A percentile compares a stretch with the other conserved stretches of the same genome.
phyloP scores from a whole-genome alignment of 2,329 filamentous ascomycete species.

The Botrytis aclada region DNA sequence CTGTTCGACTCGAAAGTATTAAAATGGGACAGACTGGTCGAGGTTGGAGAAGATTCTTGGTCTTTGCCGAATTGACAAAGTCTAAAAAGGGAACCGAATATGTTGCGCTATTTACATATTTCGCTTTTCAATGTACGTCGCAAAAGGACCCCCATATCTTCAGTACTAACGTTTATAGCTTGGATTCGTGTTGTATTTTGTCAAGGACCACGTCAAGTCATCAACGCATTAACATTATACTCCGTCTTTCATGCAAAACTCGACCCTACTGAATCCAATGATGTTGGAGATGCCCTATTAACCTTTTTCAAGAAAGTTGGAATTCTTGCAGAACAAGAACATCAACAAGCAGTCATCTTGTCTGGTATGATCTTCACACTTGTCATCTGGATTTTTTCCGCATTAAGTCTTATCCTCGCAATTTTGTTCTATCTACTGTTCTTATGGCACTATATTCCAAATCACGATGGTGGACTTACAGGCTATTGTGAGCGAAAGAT shows the following conservation, averaged over 20 bases:
- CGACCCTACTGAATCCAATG: constrained; percentile 52
- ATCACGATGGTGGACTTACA: constrained; percentile 72
- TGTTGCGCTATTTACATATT: constrained; percentile 69
- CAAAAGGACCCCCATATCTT: no score
- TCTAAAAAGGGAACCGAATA: constrained; percentile 72
- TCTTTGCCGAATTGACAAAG: constrained; percentile 69
- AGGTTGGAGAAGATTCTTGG: constrained; percentile 79
- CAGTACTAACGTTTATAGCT: constrained; percentile 46
- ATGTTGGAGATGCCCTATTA: constrained; percentile 61
- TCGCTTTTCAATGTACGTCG: constrained; percentile 58
- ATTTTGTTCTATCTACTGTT: constrained; percentile 81
- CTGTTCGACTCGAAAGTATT: constrained; percentile 79
- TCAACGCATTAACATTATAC: constrained; percentile 87
- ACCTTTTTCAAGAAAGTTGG: constrained; percentile 84
- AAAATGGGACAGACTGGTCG: constrained; percentile 65
- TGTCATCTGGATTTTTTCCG: constrained; percentile 81
- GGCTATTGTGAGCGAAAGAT: constrained; percentile 91
- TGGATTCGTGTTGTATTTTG: constrained; percentile 88
- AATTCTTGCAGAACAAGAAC: constrained; percentile 67
- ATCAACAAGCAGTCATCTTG: constrained; percentile 76
- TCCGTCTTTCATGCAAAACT: constrained; percentile 77
- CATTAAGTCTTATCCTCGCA: constrained; percentile 71
- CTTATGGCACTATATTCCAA: constrained; percentile 87
- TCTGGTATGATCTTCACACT: constrained; percentile 91
- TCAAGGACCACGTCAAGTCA: constrained; percentile 84